Percentiles rank a stretch among this genome's conserved stretches.
Conservation (phyloP, 2,329 filamentous ascomycete species). For the Clonostachys chloroleuca region DNA sequence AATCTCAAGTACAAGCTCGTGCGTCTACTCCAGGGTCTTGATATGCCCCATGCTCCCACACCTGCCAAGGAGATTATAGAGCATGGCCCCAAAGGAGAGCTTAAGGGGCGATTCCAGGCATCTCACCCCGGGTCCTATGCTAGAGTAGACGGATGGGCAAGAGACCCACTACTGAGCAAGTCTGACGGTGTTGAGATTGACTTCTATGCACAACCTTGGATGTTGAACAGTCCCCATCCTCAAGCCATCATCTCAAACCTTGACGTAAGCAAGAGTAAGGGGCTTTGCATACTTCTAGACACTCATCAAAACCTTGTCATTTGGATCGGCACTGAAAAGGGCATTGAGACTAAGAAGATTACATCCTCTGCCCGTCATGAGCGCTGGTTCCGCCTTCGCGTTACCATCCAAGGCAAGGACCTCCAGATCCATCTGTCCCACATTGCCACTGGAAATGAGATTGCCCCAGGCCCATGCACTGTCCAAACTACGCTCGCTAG, state of each 20-base stretch:
- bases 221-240: constrained; percentile 1
- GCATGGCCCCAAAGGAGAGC: background rate
- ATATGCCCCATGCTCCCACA: background rate
- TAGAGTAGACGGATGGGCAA: background rate
- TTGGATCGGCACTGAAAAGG: background rate
- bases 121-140: background rate
- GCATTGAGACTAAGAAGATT: background rate
- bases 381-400: constrained; percentile 5
- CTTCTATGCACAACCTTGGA: constrained; percentile 2
- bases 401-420: constrained; percentile 2
- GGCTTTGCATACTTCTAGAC: background rate
- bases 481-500: background rate
- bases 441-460: constrained; percentile 2
- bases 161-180: background rate
- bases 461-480: background rate
- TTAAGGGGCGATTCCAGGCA: background rate
- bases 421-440: constrained; percentile 3
- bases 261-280: background rate
- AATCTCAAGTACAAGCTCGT: background rate
- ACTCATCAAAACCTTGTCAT: background rate
- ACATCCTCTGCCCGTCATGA: background rate
- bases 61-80: background rate
- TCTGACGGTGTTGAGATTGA: constrained; percentile 1
- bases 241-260: constrained; percentile 3
- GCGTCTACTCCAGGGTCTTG: background rate